A percentile compares a stretch with the other conserved stretches of the same genome.
Conservation (phyloP, 345 rosid genomes). For the Gossypium arboreum region DNA sequence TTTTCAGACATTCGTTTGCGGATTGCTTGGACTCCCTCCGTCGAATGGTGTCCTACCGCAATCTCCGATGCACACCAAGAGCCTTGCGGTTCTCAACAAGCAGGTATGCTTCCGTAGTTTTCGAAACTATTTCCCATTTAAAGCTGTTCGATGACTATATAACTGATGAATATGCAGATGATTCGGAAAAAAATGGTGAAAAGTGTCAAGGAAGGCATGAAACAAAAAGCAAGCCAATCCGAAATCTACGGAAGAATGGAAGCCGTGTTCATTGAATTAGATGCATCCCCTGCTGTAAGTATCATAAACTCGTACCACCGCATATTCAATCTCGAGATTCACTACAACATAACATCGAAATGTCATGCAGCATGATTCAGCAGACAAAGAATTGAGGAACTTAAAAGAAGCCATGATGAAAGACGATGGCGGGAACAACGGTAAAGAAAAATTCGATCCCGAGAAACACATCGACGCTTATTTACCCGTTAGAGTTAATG, state of each 20-base stretch:
- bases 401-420: slow-evolving; percentile 75
- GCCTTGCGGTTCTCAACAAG: slow-evolving; percentile 66
- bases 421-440: slow-evolving; percentile 39
- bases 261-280: slow-evolving; percentile 67
- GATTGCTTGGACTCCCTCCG: slow-evolving; percentile 83
- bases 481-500: slow-evolving; percentile 77
- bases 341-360: not conserved
- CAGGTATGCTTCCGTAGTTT: slow-evolving; percentile 36
- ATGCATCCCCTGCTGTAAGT: slow-evolving; percentile 48
- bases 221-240: slow-evolving; percentile 54
- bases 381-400: slow-evolving; percentile 56
- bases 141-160: slow-evolving; percentile 2
- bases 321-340: slow-evolving; percentile 11
- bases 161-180: slow-evolving; percentile 30
- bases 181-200: slow-evolving; percentile 71
- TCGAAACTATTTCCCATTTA: not conserved
- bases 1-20: slow-evolving; percentile 70
- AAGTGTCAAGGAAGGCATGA: slow-evolving; percentile 67
- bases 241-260: slow-evolving; percentile 82
- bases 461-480: slow-evolving; percentile 61
- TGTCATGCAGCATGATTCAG: slow-evolving; percentile 39
- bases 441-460: slow-evolving; percentile 53
- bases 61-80: slow-evolving; percentile 89
- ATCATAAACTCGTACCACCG: not conserved
- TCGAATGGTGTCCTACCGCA: slow-evolving; percentile 94